Evolutionary conservation across 2,329 filamentous ascomycete species (phyloP).

Genomic region (Exophiala sp.): DNA sequence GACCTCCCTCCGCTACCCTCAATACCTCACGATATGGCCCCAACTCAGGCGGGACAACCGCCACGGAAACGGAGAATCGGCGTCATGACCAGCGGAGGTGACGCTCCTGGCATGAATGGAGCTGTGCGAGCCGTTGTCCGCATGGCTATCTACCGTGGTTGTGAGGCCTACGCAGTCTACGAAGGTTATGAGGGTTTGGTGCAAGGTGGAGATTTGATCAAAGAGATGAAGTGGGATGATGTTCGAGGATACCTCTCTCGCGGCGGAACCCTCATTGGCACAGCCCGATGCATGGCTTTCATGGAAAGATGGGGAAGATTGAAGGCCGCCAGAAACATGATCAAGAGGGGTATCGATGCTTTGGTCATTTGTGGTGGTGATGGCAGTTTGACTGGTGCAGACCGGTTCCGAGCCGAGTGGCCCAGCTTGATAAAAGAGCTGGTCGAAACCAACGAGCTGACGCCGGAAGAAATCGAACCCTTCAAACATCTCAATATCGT

Average conservation of each 20-base stretch:
- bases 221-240: slow-evolving; percentile 82
- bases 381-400: slow-evolving; percentile 89
- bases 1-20: not conserved
- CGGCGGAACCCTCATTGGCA: slow-evolving; percentile 92
- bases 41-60: slow-evolving; percentile 20
- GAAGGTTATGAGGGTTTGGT: slow-evolving; percentile 97
- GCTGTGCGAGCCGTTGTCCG: slow-evolving; percentile 85
- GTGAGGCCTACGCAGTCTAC: slow-evolving; percentile 74
- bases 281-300: slow-evolving; percentile 86
- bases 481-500: slow-evolving; percentile 92
- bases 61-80: slow-evolving; percentile 63
- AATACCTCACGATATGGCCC: slow-evolving; percentile 28
- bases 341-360: slow-evolving; percentile 86
- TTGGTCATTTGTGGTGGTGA: slow-evolving; percentile 96
- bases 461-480: slow-evolving; percentile 62
- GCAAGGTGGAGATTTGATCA: slow-evolving; percentile 79
- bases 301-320: slow-evolving; percentile 80
- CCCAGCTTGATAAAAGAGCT: slow-evolving; percentile 80
- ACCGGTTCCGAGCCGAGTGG: slow-evolving; percentile 90
- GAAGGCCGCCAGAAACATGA: slow-evolving; percentile 86
- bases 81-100: slow-evolving; percentile 90
- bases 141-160: slow-evolving; percentile 78
- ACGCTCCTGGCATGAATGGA: slow-evolving; percentile 92
- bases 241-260: slow-evolving; percentile 91
- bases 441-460: slow-evolving; percentile 66